Evolutionary conservation across 495 filamentous ascomycete genomes (phyloP), one percentile per base, ranked within the genome.

Genomic region (Hypomontagnella submonticulosa): DNA sequence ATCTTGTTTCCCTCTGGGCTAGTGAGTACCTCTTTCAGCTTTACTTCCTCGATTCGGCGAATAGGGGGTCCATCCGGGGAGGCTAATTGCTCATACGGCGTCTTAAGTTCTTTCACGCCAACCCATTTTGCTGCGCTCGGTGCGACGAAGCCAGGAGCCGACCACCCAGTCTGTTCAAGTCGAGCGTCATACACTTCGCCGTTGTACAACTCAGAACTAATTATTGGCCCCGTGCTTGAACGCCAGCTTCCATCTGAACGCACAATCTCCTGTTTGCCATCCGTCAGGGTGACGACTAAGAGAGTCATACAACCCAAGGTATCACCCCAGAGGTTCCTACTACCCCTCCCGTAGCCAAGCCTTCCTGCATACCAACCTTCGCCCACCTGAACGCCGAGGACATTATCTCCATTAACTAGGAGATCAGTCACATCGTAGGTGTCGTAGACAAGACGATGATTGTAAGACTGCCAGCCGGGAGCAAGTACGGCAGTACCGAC

Each of bases 351-450:
- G 20, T 76, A 81, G 0, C 84, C 84, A 9, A 86, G 65, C n/a
- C 81, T 74, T 10, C 79, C 80, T 3, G 78, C 65, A 69, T 76
- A 86, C 85, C 85, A 87, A 0, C 84, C 85, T 47, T 87, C 85
- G 0, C 76, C 82, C 13, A 85, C 79, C 27, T 80, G 77, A 4
- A 81, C 80, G 0, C 78, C 80, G 49, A 87, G 74, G 0, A 67
- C 75, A 66, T 85, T 85, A 1, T 63, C 54, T 3, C 78, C 77
- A 1, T 69, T 34, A 4, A 69, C 23, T 3, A 84, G 60, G 0
- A 78, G 56, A 0, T 72, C 63, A 3, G 77, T 73, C 4, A 87
- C 80, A 62, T 87, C 82, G 47, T 80, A 83, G 0, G 79, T 77
- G 56, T 84, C 77, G 63, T 86, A 87, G 10, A 77, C 71, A 33